Evolutionary conservation across 2,329 filamentous ascomycete genomes (phyloP), one percentile per base, ranked within the genome.

Genomic region (Talaromyces sp.): DNA sequence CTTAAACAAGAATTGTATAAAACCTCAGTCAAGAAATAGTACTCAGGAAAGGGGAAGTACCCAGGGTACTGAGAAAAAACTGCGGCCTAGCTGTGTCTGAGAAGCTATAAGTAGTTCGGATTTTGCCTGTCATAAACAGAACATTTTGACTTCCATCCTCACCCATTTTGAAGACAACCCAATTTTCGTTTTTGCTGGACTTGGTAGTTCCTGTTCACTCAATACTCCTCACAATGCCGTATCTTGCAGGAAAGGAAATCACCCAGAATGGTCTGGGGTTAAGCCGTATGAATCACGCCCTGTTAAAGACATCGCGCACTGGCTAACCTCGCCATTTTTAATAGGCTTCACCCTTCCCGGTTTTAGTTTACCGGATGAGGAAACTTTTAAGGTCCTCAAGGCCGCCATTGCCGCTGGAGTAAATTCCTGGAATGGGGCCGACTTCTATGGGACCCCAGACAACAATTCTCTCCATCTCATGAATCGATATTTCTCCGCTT

Each of bases 401-500:
- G 77, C 82, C 11, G 81, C 85, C 13, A 70, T 87, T 17, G 73
- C 71, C 4, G 67, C 72, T 8, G 78, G 79, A 11, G 64, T 40
- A 63, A 71, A 67, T 34, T 58, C 71, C 53, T 76, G 73, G 74
- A 74, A 74, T 43, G 74, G 70, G 3, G 75, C 63, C 29, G 73
- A 74, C 45, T 72, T 76, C 71, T 91, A 91, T 76, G 88, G 88
- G 27, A 82, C 74, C 0, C 73, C 83, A 1, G 79, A 85, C 22
- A 81, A 81, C 70, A 88, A 89, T 77, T 86, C 82, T 3, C 74
- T 89, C 70, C 83, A 84, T 38, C 76, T 90, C 8, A 76, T 90
- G 43, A 82, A 85, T 67, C 79, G 81, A 31, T 91, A 90, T 77
- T 89, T 90, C 72, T 80, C 81, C 27, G 81, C 83, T 65, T 84